Conservation (phyloP, 2,329 filamentous ascomycete species). For the Ophiostoma sp. region DNA sequence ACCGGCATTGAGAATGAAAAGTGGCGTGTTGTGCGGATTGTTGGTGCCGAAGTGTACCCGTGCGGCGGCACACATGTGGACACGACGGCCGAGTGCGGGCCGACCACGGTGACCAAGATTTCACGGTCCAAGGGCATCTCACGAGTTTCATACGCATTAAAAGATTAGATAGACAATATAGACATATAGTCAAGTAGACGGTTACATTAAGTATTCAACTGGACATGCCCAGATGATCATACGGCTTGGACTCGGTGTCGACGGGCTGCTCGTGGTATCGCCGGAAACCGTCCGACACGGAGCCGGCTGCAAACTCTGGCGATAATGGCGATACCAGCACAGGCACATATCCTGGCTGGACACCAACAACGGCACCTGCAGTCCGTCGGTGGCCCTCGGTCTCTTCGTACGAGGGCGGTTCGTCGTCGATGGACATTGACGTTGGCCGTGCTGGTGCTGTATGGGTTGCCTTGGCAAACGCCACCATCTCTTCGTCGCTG, state of each 20-base stretch:
- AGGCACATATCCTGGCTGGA: not conserved
- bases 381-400: not conserved
- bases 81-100: slow-evolving; percentile 53
- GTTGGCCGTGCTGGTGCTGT: not conserved
- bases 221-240: not conserved
- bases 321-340: not conserved
- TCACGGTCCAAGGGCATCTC: slow-evolving; percentile 58
- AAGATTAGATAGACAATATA: not conserved
- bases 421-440: slow-evolving; percentile 9
- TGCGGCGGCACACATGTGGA: slow-evolving; percentile 71
- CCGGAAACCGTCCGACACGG: slow-evolving; percentile 22
- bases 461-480: slow-evolving; percentile 19
- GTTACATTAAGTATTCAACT: not conserved
- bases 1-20: slow-evolving; percentile 42
- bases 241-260: slow-evolving; percentile 11
- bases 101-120: slow-evolving; percentile 62
- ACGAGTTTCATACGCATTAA: slow-evolving; percentile 46
- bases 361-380: not conserved
- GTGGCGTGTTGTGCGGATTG: slow-evolving; percentile 63
- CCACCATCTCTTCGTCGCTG: slow-evolving; percentile 7
- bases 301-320: not conserved
- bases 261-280: slow-evolving; percentile 16
- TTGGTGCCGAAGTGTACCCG: slow-evolving; percentile 63
- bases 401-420: slow-evolving; percentile 23
- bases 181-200: not conserved